Conservation (phyloP, 345 rosid genomes). For the Hibiscus trionum region DNA sequence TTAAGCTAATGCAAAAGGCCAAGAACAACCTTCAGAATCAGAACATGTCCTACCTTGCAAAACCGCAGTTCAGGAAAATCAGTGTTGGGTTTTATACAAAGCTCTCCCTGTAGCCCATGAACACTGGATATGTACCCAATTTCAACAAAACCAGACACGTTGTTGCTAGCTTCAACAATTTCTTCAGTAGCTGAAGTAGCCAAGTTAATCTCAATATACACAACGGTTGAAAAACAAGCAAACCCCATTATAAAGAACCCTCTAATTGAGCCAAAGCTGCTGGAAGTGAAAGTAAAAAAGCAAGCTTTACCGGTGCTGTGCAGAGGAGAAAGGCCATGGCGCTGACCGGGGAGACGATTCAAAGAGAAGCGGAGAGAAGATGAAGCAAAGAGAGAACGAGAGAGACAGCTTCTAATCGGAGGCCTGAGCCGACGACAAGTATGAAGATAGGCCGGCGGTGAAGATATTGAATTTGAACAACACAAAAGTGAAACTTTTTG, state of each 20-base stretch:
- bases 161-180: conserved; percentile 32
- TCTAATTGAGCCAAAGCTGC: not conserved
- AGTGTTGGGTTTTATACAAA: conserved; percentile 66
- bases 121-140: conserved; percentile 67
- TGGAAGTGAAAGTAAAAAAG: not conserved
- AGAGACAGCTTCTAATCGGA: conserved; percentile 11
- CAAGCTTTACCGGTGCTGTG: conserved; percentile 31
- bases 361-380: conserved; percentile 19
- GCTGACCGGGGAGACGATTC: conserved; percentile 15
- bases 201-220: not conserved
- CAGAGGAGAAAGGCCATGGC: conserved; percentile 21
- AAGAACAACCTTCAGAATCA: not conserved
- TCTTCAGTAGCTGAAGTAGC: conserved; percentile 40
- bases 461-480: conserved; percentile 29
- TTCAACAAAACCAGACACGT: conserved; percentile 47
- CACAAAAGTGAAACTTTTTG: conserved; percentile 33
- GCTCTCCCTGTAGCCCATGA: conserved; percentile 81
- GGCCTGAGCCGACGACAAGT: not conserved
- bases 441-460: conserved; percentile 14
- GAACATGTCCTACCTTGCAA: conserved; percentile 36
- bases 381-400: conserved; percentile 17
- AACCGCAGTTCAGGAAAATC: conserved; percentile 84
- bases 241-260: not conserved
- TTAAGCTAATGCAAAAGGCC: not conserved
- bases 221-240: not conserved